Evolutionary conservation across 2,329 filamentous ascomycete species (phyloP).

Genomic region (Rutstroemia sp.): DNA sequence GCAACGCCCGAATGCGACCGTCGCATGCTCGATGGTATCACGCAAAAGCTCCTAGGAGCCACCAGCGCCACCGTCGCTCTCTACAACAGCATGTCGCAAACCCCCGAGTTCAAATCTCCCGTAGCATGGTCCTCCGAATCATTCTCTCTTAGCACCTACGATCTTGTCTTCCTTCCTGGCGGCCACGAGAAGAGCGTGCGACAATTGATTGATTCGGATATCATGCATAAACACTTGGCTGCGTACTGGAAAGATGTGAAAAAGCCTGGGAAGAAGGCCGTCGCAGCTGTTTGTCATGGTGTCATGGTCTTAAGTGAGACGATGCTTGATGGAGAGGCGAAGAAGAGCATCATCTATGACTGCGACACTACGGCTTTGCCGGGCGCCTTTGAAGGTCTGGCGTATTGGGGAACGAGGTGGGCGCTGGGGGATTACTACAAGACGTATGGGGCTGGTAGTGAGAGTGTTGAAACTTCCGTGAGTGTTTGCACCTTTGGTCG

Average conservation of each 20-base stretch:
- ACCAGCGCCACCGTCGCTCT: conserved; percentile 33
- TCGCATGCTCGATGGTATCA: conserved; percentile 41
- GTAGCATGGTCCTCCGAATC: conserved; percentile 37
- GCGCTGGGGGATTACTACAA: conserved; percentile 50
- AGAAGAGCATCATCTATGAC: conserved; percentile 40
- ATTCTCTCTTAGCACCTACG: conserved; percentile 39
- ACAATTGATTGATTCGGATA: conserved; percentile 42
- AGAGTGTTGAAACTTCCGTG: conserved; percentile 41
- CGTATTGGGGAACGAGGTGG: conserved; percentile 41
- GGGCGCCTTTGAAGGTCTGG: conserved; percentile 39
- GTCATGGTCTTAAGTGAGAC: conserved; percentile 42
- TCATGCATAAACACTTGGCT: conserved; percentile 37
- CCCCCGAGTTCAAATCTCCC: conserved; percentile 36
- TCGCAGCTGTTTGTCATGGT: conserved; percentile 46
- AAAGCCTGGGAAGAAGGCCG: conserved; percentile 36
- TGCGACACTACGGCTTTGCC: conserved; percentile 43
- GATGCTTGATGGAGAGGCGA: conserved; percentile 29
- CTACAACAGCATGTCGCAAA: conserved; percentile 38
- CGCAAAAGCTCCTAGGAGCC: conserved; percentile 43
- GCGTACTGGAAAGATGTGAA: conserved; percentile 41
- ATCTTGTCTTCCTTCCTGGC: conserved; percentile 44
- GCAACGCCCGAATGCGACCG: conserved; percentile 40
- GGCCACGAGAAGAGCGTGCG: conserved; percentile 45
- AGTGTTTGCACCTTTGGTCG: conserved; percentile 13
- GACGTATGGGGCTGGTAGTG: conserved; percentile 44